Evolutionary conservation across 169 alveolate genomes (phyloP), one percentile per base, ranked within the genome.

Genomic region (Ichthyophthirius multifiliis): DNA sequence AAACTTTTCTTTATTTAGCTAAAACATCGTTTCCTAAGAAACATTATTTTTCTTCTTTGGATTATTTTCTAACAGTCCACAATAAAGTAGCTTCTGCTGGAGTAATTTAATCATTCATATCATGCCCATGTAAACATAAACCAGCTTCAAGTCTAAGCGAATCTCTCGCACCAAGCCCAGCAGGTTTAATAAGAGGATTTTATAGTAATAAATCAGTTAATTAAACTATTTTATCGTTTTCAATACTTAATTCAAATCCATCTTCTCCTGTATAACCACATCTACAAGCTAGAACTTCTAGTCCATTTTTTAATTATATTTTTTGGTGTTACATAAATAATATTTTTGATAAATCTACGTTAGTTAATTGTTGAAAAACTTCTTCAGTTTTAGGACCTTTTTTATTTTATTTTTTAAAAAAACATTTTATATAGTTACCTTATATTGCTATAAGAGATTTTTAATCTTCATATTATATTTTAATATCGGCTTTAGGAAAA

Each of bases 251-350:
- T 83, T 94, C 98, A 65, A 93, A 94, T 13, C 98, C 98, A 82
- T 94, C 98, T 83, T 94, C 98, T 23, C 98, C 98, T 20, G 97
- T 93, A 80, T 92, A 93, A 0, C 97, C 97, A 75, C 94, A 88
- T 47, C 97, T 74, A 20, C 92, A 83, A 1, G 90, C 83, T 13
- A 75, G 20, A 15, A 85, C 84, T 23, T 41, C 83, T 4, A 65
- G 34, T 15, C 73, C 67, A 12, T 86, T 45, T n/a, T 83, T 30
- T 34, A 46, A 34, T 16, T 35, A 20, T 10, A 62, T 0, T 75
- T 62, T 45, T 9, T 18, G 6, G 2, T 41, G 31, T 12, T 45
- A 43, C 55, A 10, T 74, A 15, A 31, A 81, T 23, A 35, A 74
- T 44, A 12, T 48, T 37, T 34, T 55, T 44, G 16, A 41, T 43